Evolutionary conservation across 2,329 filamentous ascomycete species (phyloP).

Genomic region (Chaetomium sp.): DNA sequence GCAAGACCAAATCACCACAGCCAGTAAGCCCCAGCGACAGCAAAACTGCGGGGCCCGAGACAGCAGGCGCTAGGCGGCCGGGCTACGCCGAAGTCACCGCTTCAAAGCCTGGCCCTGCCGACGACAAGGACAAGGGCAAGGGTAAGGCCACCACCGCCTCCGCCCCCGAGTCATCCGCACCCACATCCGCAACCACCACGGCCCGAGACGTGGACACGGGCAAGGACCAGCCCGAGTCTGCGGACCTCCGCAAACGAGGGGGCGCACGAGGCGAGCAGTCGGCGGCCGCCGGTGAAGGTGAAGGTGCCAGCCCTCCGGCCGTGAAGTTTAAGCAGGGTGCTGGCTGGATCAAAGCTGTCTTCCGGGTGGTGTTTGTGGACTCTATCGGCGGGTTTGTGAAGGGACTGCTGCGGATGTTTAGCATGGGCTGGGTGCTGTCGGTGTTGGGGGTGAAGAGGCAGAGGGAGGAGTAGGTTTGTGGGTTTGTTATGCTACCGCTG

Average conservation of each 20-base stretch:
- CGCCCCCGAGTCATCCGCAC: background rate
- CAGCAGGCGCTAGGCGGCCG: background rate
- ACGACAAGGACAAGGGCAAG: background rate
- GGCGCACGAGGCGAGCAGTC: background rate
- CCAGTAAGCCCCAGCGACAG: background rate
- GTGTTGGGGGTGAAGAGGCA: conserved; percentile 7
- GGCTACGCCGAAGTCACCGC: background rate
- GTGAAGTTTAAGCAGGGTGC: conserved; percentile 16
- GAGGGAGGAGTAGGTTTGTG: background rate
- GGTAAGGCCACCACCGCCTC: background rate
- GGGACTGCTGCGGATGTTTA: conserved; percentile 3
- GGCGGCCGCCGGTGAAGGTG: background rate
- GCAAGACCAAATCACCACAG: background rate
- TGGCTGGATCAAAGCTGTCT: conserved; percentile 42
- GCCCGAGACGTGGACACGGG: background rate
- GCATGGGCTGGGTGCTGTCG: background rate
- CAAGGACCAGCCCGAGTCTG: background rate
- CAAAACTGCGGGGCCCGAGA: background rate
- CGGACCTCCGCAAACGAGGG: conserved; percentile 3
- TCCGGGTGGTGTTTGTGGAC: conserved; percentile 44
- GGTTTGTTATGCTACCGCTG: too few relatives aligned
- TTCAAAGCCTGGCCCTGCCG: background rate
- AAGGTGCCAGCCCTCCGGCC: background rate
- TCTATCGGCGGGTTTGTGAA: conserved; percentile 43
- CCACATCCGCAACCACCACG: background rate